phyloP scores from a whole-genome alignment of 441 rosid genomes.

The Erysimum cheiri region DNA sequence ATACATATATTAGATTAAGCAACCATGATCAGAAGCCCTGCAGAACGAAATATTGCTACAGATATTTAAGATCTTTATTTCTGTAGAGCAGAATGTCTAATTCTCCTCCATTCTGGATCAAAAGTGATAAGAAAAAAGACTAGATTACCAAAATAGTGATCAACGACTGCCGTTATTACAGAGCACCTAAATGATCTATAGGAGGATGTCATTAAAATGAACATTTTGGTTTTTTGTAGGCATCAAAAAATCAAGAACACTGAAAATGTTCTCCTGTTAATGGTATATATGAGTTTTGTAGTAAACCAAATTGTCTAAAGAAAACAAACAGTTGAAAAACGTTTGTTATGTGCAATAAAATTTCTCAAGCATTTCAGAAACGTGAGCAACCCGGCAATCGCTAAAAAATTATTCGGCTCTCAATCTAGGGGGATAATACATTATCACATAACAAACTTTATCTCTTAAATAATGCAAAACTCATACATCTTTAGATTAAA shows the following conservation, averaged over 20 bases:
- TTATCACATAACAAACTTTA: neutral
- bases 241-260: neutral
- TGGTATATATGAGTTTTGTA: neutral
- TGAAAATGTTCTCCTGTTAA: neutral
- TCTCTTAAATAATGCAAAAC: neutral
- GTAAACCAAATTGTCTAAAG: neutral
- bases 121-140: neutral
- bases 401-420: neutral
- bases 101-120: slow-evolving; percentile 5
- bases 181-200: neutral
- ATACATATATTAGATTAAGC: neutral
- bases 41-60: neutral
- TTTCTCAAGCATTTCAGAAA: neutral
- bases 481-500: neutral
- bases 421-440: neutral
- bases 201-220: neutral
- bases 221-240: neutral
- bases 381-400: neutral
- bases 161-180: neutral
- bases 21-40: slow-evolving; percentile 1
- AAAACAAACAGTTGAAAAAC: neutral
- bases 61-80: slow-evolving; percentile 8
- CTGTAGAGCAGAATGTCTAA: slow-evolving; percentile 3
- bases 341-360: neutral
- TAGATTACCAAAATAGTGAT: neutral